These are phyloP conservation scores for Lipomyces yamanashiensis DNA, from an alignment of 805 yeast species.

Conservation along the genomic window DNA sequence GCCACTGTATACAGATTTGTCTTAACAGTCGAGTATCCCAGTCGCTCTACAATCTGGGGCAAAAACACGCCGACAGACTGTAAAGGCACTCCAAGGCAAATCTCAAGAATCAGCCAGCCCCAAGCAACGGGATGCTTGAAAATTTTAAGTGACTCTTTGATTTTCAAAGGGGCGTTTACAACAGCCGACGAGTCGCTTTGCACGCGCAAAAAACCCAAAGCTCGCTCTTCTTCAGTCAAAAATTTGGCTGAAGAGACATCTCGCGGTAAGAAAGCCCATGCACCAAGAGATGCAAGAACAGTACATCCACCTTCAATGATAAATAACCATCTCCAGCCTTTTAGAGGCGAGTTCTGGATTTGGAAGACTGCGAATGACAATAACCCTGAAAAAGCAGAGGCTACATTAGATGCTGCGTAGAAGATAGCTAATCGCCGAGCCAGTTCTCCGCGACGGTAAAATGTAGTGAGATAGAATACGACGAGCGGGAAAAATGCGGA, in stretches of 20 bases:
- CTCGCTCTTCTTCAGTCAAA: conserved; percentile 50
- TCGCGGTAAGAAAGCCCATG: conserved; percentile 49
- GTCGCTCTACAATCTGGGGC: conserved; percentile 58
- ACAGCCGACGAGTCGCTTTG: conserved; percentile 54
- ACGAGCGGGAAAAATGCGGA: conserved; percentile 49
- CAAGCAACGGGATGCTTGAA: conserved; percentile 53
- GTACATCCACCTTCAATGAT: conserved; percentile 54
- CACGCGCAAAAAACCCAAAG: conserved; percentile 49
- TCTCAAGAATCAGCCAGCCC: conserved; percentile 53
- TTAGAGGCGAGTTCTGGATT: conserved; percentile 46
- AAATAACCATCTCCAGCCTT: conserved; percentile 57
- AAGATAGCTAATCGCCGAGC: conserved; percentile 55
- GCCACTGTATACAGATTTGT: conserved; percentile 71
- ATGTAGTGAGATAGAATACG: conserved; percentile 52
- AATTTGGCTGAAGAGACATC: conserved; percentile 47
- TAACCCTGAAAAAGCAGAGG: conserved; percentile 65
- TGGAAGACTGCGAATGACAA: conserved; percentile 58
- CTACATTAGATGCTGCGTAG: conserved; percentile 58
- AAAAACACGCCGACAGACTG: conserved; percentile 45
- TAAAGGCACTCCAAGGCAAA: conserved; percentile 55
- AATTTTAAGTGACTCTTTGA: conserved; percentile 52
- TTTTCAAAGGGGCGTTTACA: conserved; percentile 46
- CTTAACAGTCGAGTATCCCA: conserved; percentile 67
- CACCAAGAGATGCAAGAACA: conserved; percentile 39
- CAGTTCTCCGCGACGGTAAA: conserved; percentile 55